A percentile compares a stretch with the other conserved stretches of the same genome.
phyloP scores from a whole-genome alignment of 2,329 filamentous ascomycete genomes.

The Thelonectria blattea region DNA sequence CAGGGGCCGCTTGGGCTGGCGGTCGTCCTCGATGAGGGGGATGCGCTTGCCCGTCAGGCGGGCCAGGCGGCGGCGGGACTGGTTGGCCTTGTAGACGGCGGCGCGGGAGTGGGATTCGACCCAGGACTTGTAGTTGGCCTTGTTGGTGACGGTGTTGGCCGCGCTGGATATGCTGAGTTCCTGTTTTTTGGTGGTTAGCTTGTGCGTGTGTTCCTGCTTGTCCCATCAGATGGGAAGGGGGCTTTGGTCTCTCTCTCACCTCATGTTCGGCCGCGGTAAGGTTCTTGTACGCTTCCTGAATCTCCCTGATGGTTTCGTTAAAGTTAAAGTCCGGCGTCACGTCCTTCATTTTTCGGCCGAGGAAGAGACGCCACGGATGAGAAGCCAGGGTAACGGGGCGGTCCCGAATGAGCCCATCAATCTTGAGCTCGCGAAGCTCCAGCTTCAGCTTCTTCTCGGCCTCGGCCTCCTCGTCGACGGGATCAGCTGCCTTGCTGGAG shows the following conservation, averaged over 20 bases:
- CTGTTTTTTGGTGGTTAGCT: background rate
- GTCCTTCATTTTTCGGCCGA: conserved; percentile 40
- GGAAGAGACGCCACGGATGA: conserved; percentile 30
- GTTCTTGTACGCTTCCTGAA: conserved; percentile 45
- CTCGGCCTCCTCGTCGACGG: too few species aligned
- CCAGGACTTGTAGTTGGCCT: conserved; percentile 53
- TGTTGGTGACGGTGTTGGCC: conserved; percentile 51
- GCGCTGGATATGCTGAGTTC: conserved; percentile 34
- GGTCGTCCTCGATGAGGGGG: conserved; percentile 52
- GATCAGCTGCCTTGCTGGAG: too few species aligned
- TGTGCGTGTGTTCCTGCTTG: too few species aligned
- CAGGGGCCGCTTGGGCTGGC: conserved; percentile 50
- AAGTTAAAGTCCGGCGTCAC: too few species aligned
- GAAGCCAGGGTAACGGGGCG: too few species aligned
- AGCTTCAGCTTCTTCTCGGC: too few species aligned
- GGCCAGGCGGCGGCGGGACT: conserved; percentile 51
- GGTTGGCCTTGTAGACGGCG: conserved; percentile 52
- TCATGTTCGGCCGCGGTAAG: conserved; percentile 50
- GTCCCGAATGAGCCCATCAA: too few species aligned
- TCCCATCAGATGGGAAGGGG: too few species aligned
- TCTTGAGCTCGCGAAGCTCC: too few species aligned
- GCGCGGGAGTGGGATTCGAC: conserved; percentile 47
- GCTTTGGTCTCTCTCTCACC: conserved; percentile 43
- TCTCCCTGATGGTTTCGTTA: conserved; percentile 28
- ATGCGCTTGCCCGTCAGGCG: conserved; percentile 40